These are phyloP conservation scores for Phaeosphaeriaceae sp. DNA, from an alignment of 2,329 filamentous ascomycete genomes.

Conservation along the genomic window DNA sequence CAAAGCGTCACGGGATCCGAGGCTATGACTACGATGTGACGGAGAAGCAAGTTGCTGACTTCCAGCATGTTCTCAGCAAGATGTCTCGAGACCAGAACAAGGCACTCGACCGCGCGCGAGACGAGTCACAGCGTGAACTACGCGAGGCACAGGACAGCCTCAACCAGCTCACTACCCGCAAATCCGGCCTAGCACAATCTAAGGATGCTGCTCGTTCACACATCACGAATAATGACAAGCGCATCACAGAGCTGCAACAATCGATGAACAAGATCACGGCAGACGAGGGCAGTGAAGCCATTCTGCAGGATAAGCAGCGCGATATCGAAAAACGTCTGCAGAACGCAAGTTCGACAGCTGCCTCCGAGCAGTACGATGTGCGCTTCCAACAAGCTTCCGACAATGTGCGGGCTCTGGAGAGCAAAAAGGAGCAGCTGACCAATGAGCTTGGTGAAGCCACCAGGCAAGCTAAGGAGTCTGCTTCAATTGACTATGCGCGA, in stretches of 20 bases:
- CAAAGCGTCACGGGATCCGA: conserved; percentile 78
- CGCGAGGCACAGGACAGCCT: conserved; percentile 76
- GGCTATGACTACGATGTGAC: conserved; percentile 83
- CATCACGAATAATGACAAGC: conserved; percentile 76
- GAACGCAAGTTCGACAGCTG: conserved; percentile 69
- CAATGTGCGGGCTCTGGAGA: conserved; percentile 74
- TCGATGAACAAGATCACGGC: conserved; percentile 77
- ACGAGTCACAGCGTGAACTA: conserved; percentile 76
- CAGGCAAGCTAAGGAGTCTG: conserved; percentile 80
- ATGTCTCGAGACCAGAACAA: conserved; percentile 80
- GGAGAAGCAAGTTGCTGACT: conserved; percentile 75
- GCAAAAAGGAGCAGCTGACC: conserved; percentile 74
- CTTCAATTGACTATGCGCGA: conserved; percentile 82
- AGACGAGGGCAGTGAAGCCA: conserved; percentile 84
- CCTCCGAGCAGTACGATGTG: conserved; percentile 72
- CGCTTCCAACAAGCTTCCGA: conserved; percentile 73
- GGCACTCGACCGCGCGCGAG: conserved; percentile 76
- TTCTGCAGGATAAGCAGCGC: conserved; percentile 76
- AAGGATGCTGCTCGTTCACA: conserved; percentile 77
- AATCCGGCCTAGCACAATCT: conserved; percentile 75
- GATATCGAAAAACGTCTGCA: conserved; percentile 72
- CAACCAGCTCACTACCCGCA: conserved; percentile 76
- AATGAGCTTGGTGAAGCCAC: conserved; percentile 86
- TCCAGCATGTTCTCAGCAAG: conserved; percentile 79
- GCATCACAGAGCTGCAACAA: conserved; percentile 70